Conservation (phyloP, 163 green algal genomes). For the Scenedesmus sp. region DNA sequence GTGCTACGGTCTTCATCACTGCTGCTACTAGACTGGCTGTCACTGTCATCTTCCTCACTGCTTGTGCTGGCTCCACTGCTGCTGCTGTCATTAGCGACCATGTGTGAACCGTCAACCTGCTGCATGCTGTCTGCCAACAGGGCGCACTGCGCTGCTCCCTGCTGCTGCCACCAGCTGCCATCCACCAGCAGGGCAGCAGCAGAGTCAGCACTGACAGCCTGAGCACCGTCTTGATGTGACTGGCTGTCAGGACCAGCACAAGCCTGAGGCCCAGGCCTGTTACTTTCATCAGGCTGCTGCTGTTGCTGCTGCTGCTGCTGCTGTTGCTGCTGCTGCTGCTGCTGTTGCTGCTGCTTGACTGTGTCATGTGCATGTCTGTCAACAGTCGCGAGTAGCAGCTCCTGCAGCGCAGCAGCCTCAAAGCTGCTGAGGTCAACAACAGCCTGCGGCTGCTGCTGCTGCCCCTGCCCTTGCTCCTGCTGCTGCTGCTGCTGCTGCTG, state of each 20-base stretch:
- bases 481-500: neutral
- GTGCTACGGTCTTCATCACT: neutral
- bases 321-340: neutral
- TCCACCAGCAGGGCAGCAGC: slow-evolving; percentile 9
- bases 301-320: neutral
- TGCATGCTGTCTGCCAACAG: slow-evolving; percentile 3
- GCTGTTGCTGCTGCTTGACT: neutral
- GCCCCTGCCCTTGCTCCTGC: neutral
- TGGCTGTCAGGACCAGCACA: neutral
- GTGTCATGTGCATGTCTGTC: neutral
- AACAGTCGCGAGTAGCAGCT: neutral
- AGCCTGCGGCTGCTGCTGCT: neutral
- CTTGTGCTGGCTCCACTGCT: neutral
- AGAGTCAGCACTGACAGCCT: neutral
- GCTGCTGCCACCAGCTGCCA: neutral
- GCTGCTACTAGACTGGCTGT: neutral
- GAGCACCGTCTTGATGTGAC: neutral
- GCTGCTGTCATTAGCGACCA: neutral
- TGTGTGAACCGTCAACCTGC: neutral
- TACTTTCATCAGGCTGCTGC: neutral
- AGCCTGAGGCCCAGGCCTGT: neutral
- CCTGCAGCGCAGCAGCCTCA: neutral
- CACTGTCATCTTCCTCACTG: neutral
- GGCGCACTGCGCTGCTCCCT: slow-evolving; percentile 3
- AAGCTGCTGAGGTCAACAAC: neutral